Evolutionary conservation across 345 rosid species (phyloP).

Genomic region (Erysimum cheiranthoides): DNA sequence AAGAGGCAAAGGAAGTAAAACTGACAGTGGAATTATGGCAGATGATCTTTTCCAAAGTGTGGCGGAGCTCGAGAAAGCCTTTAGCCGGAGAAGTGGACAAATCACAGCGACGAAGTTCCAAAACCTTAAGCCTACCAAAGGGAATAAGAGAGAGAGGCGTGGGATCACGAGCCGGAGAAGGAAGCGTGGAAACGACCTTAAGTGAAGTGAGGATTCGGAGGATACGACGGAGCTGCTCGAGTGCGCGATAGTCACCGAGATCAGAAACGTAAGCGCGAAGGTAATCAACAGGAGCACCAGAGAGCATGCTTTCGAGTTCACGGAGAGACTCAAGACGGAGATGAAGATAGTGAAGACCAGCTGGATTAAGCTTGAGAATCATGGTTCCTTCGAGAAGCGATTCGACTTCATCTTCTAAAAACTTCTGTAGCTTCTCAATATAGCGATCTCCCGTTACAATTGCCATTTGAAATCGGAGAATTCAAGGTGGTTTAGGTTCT

Average conservation of each 20-base stretch:
- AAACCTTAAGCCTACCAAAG: constrained; percentile 71
- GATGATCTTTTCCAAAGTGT: constrained; percentile 84
- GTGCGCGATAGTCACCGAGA: constrained; percentile 93
- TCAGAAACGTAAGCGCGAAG: constrained; percentile 95
- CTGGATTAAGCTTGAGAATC: constrained; percentile 88
- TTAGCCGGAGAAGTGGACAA: constrained; percentile 91
- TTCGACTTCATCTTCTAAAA: constrained; percentile 76
- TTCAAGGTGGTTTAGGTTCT: background rate
- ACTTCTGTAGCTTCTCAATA: constrained; percentile 76
- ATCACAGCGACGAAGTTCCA: constrained; percentile 93
- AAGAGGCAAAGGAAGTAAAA: constrained; percentile 13
- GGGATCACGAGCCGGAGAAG: constrained; percentile 79
- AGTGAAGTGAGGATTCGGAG: constrained; percentile 79
- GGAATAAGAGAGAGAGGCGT: constrained; percentile 84
- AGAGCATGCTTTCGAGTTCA: constrained; percentile 83
- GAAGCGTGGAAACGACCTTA: constrained; percentile 78
- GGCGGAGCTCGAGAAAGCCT: constrained; percentile 84
- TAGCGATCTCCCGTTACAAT: constrained; percentile 98
- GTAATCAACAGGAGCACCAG: constrained; percentile 92
- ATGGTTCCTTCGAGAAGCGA: constrained; percentile 68
- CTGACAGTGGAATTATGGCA: constrained; percentile 97
- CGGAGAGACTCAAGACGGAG: constrained; percentile 87
- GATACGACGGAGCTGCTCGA: constrained; percentile 90
- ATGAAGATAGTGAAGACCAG: constrained; percentile 92
- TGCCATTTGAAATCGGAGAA: constrained; percentile 59